Evolutionary conservation across 805 yeast species (phyloP).

Genomic region (Sporopachydermia lactativora): DNA sequence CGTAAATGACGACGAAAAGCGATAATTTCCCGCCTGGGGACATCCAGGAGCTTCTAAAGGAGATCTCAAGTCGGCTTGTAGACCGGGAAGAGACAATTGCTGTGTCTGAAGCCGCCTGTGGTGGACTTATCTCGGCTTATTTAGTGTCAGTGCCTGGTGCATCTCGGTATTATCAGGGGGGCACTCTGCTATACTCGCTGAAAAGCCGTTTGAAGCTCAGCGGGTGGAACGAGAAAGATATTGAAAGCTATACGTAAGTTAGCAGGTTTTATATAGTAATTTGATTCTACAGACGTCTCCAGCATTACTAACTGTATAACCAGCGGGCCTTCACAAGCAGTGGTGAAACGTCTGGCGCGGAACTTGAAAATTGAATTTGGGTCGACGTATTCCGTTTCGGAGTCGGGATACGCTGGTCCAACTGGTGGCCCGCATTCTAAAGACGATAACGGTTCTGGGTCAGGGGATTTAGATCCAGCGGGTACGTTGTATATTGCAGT

Average conservation of each 20-base stretch:
- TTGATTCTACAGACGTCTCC: too few species aligned
- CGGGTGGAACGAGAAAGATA: constrained; percentile 69
- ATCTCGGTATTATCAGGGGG: constrained; percentile 70
- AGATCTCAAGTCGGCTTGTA: constrained; percentile 44
- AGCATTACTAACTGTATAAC: background rate
- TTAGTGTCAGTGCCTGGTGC: constrained; percentile 79
- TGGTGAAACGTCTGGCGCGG: constrained; percentile 64
- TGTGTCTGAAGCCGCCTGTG: constrained; percentile 81
- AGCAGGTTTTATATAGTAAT: background rate
- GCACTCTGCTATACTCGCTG: constrained; percentile 66
- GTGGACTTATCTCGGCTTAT: constrained; percentile 73
- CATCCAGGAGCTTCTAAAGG: constrained; percentile 32
- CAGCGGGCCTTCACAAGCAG: constrained; percentile 61
- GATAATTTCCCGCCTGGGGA: constrained; percentile 46
- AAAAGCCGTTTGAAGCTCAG: constrained; percentile 58
- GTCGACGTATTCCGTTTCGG: constrained; percentile 68
- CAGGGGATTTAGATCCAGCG: constrained; percentile 22
- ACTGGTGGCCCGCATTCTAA: constrained; percentile 24
- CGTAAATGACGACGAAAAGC: constrained; percentile 8
- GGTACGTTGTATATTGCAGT: constrained; percentile 67
- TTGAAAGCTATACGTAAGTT: constrained; percentile 40
- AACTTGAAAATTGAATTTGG: constrained; percentile 71
- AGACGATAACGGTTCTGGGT: constrained; percentile 11
- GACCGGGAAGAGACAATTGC: constrained; percentile 51
- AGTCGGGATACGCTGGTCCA: constrained; percentile 86